These are phyloP conservation scores for Chrysoporthe cubensis DNA, from an alignment of 2,329 filamentous ascomycete genomes.

Conservation along the genomic window DNA sequence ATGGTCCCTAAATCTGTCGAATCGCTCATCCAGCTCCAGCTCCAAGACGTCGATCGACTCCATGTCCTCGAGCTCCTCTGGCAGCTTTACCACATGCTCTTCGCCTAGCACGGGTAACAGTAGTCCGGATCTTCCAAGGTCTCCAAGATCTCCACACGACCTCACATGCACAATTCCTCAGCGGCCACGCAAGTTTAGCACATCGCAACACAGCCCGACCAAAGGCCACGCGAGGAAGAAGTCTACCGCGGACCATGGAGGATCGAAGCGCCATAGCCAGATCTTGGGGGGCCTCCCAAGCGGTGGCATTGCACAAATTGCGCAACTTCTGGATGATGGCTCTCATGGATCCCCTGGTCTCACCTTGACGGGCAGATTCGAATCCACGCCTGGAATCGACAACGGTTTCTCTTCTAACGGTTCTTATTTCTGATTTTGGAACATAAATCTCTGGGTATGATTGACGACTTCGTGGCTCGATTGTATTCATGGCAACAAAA, in stretches of 20 bases:
- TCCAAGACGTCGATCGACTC: conserved; percentile 27
- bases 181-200: conserved; percentile 28
- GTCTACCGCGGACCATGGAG: conserved; percentile 23
- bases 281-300: conserved; percentile 25
- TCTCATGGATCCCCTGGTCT: conserved; percentile 19
- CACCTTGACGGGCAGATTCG: conserved; percentile 26
- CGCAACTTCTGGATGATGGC: conserved; percentile 18
- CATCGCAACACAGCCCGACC: conserved; percentile 26
- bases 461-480: conserved; percentile 2
- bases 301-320: conserved; percentile 19
- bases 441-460: conserved; percentile 2
- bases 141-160: conserved; percentile 19
- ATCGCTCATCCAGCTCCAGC: conserved; percentile 25
- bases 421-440: conserved; percentile 21
- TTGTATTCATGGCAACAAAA: conserved; percentile 4
- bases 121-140: conserved; percentile 16
- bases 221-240: conserved; percentile 21
- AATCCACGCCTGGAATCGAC: conserved; percentile 26
- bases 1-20: conserved; percentile 11
- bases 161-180: conserved; percentile 8
- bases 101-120: conserved; percentile 18
- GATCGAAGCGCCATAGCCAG: conserved; percentile 26
- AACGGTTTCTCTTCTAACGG: conserved; percentile 17
- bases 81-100: conserved; percentile 13
- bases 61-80: conserved; percentile 15